Evolutionary conservation across 148 eudicot genomes (phyloP).

Genomic region (Silene conica): DNA sequence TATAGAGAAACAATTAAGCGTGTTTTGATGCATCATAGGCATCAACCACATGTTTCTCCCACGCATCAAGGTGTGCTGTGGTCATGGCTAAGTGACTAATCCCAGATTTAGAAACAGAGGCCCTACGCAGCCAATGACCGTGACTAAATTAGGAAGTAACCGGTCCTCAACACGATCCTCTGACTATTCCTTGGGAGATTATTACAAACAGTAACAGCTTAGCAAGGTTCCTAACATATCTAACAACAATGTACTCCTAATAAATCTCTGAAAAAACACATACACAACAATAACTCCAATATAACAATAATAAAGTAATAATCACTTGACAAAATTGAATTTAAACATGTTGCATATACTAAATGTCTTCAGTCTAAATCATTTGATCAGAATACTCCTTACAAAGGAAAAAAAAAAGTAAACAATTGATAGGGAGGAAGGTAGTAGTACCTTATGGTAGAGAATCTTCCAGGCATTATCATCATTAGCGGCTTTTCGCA

Average conservation of each 20-base stretch:
- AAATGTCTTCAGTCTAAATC: background rate
- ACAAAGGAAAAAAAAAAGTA: background rate
- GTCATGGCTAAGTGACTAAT: too few relatives aligned
- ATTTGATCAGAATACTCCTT: background rate
- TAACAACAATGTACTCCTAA: background rate
- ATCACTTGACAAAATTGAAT: too few relatives aligned
- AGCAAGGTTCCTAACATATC: background rate
- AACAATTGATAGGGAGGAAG: background rate
- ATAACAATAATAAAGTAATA: background rate
- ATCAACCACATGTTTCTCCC: too few relatives aligned
- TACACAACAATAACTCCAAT: background rate
- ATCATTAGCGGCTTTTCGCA: conserved; percentile 96
- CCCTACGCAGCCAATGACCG: background rate
- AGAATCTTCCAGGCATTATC: conserved; percentile 97
- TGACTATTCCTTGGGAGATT: background rate
- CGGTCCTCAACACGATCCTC: background rate
- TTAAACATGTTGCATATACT: too few relatives aligned
- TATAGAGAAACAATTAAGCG: too few relatives aligned
- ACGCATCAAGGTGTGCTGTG: too few relatives aligned
- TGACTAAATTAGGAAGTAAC: background rate
- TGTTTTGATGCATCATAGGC: too few relatives aligned
- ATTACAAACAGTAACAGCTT: background rate
- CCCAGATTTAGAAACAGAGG: too few relatives aligned
- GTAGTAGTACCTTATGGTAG: conserved; percentile 63
- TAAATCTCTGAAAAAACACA: background rate